Conservation (phyloP, 306 rosid genomes). For the Citrullus colocynthis region DNA sequence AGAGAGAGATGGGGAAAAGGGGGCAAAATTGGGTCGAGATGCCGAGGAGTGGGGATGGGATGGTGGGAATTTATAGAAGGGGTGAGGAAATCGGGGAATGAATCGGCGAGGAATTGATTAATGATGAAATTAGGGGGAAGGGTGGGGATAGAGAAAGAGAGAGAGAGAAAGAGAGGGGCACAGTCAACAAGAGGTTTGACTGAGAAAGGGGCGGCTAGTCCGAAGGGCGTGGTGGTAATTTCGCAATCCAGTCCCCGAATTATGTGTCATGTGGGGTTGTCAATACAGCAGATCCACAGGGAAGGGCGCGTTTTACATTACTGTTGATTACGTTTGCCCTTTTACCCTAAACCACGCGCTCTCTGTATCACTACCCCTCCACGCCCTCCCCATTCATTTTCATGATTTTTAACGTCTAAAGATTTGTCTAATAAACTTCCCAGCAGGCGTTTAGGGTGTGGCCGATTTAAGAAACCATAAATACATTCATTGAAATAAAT, state of each 20-base stretch:
- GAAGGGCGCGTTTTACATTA: constrained; percentile 5
- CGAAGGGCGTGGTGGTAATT: constrained; percentile 15
- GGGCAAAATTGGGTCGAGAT: constrained; percentile 6
- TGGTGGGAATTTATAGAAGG: constrained; percentile 25
- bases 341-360: background rate
- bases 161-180: background rate
- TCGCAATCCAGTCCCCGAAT: constrained; percentile 22
- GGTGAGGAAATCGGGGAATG: background rate
- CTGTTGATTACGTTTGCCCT: constrained; percentile 1
- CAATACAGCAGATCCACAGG: constrained; percentile 12
- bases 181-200: constrained; percentile 64
- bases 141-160: background rate
- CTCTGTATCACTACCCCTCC: background rate
- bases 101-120: constrained; percentile 1
- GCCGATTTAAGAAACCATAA: background rate
- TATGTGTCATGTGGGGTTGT: constrained; percentile 58
- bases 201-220: constrained; percentile 34
- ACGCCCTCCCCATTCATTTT: background rate
- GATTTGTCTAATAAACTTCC: too few relatives aligned
- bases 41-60: background rate
- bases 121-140: background rate
- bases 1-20: background rate
- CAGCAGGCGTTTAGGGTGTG: background rate
- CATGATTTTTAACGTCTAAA: too few relatives aligned
- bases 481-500: background rate